Evolutionary conservation across 1,139 yeast species (phyloP), one percentile per base, ranked within the genome.

Genomic region (Hyphopichia burtonii): DNA sequence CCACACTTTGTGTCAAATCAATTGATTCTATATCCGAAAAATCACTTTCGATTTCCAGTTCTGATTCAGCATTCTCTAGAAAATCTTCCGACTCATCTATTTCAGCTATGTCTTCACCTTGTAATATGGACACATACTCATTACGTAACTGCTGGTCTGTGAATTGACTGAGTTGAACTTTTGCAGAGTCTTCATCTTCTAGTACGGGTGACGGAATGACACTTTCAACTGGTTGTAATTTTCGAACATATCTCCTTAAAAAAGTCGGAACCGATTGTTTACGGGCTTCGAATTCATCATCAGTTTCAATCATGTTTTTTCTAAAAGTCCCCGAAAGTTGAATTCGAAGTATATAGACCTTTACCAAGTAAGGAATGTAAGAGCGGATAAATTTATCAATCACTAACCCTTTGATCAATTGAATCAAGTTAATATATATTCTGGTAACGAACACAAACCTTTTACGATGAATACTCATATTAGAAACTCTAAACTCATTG

Each of bases 81-180:
- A 65, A 78, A 48, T 78, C 81, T 2, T 50, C 65, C 0, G 83
- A 78, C 22, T 59, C 55, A 50, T 81, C 86, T 8, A 61, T 53
- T 12, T 78, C 82, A 1, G 77, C 63, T 18, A 78, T 49, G 8
- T 65, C 59, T 1, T 50, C 53, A 3, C 64, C 65, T 23, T 55
- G 55, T 4, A 66, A 47, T 3, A 65, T 39, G n/a, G 54, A 48
- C 4, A 53, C 56, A 40, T 67, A 68, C 9, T 56, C 45, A 2
- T 41, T 40, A 2, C 47, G 45, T 11, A 65, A 23, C 32, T 56
- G 56, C 1, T 64, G 66, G 2, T 55, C 61, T 11, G 63, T 51
- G 10, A 58, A 46, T 15, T 53, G 53, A 38, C 65, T 64, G 12
- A 59, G 43, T 38, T 52, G 53, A 16, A 56, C 42, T n/a, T 47